Conservation (phyloP, 495 filamentous ascomycete species). For the Xylaria cubensis region DNA sequence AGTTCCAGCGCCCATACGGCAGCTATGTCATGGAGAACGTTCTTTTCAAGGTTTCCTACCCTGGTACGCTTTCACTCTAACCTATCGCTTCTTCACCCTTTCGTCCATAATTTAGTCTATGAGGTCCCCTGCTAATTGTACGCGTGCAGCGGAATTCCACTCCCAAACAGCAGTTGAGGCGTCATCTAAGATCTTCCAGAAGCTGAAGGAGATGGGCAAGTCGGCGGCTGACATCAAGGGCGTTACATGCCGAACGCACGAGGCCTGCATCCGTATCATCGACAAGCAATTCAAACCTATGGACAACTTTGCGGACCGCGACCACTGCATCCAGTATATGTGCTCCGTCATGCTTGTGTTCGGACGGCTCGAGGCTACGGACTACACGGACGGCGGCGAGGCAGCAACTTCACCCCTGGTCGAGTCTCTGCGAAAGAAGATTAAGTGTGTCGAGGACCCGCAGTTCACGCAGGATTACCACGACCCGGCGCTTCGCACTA, state of each 20-base stretch:
- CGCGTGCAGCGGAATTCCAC: conserved; percentile 86
- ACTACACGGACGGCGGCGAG: conserved; percentile 91
- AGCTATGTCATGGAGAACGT: conserved; percentile 99
- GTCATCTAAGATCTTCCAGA: conserved; percentile 81
- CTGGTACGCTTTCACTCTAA: conserved; percentile 62
- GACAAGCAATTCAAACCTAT: conserved; percentile 99
- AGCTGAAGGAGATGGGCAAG: conserved; percentile 85
- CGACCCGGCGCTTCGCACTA: conserved; percentile 87
- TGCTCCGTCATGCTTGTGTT: conserved; percentile 92
- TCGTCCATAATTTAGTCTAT: conserved; percentile 1
- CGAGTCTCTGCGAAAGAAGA: conserved; percentile 87
- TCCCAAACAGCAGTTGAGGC: conserved; percentile 98
- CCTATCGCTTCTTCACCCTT: not conserved
- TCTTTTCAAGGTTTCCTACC: conserved; percentile 98
- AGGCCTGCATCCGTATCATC: conserved; percentile 97
- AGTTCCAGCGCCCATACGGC: conserved; percentile 94
- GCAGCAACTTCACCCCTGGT: conserved; percentile 89
- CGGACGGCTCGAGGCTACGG: conserved; percentile 85
- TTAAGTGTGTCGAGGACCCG: conserved; percentile 93
- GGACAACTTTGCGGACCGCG: conserved; percentile 99
- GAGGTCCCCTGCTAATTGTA: not conserved
- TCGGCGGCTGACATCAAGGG: conserved; percentile 92
- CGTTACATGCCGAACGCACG: conserved; percentile 93
- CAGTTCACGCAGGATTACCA: conserved; percentile 96
- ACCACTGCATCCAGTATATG: conserved; percentile 99